These are phyloP conservation scores for Penicillium sp. DNA, from an alignment of 2,329 filamentous ascomycete genomes.

Conservation along the genomic window DNA sequence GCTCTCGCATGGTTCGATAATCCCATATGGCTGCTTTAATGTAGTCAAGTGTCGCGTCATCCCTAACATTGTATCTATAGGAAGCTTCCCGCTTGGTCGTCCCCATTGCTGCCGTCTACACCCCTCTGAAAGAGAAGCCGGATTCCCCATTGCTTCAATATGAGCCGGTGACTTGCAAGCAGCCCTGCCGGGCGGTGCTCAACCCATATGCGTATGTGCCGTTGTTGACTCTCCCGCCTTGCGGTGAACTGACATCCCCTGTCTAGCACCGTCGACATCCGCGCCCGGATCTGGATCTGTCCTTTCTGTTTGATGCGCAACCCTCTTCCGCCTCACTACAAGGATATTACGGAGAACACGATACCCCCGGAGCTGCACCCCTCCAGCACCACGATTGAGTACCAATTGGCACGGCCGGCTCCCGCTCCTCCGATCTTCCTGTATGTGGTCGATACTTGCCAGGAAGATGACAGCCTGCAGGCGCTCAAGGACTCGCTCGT, in stretches of 20 bases:
- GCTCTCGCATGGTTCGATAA: constrained; percentile 81
- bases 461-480: constrained; percentile 66
- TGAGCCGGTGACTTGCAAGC: constrained; percentile 94
- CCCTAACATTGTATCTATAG: constrained; percentile 49
- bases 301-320: constrained; percentile 68
- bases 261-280: constrained; percentile 61
- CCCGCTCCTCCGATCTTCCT: constrained; percentile 66
- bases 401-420: constrained; percentile 61
- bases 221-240: constrained; percentile 2
- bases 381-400: constrained; percentile 65
- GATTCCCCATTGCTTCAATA: constrained; percentile 86
- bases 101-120: constrained; percentile 93
- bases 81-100: constrained; percentile 94
- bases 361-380: constrained; percentile 67
- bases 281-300: constrained; percentile 66
- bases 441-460: constrained; percentile 68
- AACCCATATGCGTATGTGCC: constrained; percentile 86
- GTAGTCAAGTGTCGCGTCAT: constrained; percentile 12
- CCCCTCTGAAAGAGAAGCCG: constrained; percentile 89
- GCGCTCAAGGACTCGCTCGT: constrained; percentile 66
- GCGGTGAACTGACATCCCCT: constrained; percentile 23
- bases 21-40: constrained; percentile 1
- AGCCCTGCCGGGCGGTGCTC: constrained; percentile 89
- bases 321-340: constrained; percentile 64
- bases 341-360: constrained; percentile 65